Conservation (phyloP, 1,284 basidiomycete species). For the Papiliotrema terrestris region DNA sequence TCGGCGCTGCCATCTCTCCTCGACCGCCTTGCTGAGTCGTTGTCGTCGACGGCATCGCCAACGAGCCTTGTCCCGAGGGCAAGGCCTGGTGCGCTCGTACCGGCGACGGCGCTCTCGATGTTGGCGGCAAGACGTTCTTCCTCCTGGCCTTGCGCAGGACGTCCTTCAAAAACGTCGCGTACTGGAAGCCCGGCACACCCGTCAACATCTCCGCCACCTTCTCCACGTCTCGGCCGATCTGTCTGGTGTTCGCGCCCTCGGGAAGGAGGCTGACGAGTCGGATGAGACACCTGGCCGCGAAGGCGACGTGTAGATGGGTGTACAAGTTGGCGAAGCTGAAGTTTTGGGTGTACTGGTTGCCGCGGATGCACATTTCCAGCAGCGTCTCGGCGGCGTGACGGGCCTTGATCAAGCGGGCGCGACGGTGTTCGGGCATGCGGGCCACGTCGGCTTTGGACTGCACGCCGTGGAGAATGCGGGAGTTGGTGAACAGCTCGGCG, state of each 20-base stretch:
- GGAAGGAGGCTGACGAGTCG: constrained; percentile 37
- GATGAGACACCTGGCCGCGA: constrained; percentile 40
- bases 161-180: constrained; percentile 33
- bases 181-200: constrained; percentile 41
- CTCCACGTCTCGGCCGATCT: constrained; percentile 40
- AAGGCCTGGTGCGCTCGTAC: too few relatives aligned
- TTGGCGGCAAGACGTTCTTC: constrained; percentile 33
- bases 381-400: constrained; percentile 24
- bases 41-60: not conserved
- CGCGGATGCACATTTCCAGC: constrained; percentile 23
- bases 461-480: constrained; percentile 29
- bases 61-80: not conserved
- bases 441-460: constrained; percentile 26
- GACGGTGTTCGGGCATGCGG: constrained; percentile 19
- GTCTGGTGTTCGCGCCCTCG: constrained; percentile 32
- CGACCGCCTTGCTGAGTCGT: too few relatives aligned
- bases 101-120: constrained; percentile 25
- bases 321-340: constrained; percentile 26
- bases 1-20: not conserved
- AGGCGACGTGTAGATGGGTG: constrained; percentile 38
- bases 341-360: constrained; percentile 27
- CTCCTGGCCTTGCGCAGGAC: constrained; percentile 31
- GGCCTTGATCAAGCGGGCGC: constrained; percentile 22
- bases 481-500: constrained; percentile 28
- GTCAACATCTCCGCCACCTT: constrained; percentile 30